Conservation (phyloP, 352 stramenopile genomes). For the Phytophthora chlamydospora region DNA sequence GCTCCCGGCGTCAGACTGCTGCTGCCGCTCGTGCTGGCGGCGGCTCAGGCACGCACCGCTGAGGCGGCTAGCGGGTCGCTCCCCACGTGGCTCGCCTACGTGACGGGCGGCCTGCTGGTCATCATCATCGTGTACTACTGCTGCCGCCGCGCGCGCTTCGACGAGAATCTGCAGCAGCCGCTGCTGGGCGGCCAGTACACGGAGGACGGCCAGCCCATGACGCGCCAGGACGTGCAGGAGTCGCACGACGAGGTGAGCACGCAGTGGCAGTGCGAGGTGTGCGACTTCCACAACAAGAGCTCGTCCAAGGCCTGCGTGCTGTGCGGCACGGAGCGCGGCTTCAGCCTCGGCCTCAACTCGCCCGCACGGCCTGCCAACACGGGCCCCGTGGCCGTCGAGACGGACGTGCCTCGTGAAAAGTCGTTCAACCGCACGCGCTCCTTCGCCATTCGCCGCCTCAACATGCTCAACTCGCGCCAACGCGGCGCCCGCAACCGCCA, state of each 20-base stretch:
- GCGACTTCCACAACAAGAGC: slow-evolving; percentile 90
- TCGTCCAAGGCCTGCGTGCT: slow-evolving; percentile 78
- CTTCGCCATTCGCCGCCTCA: slow-evolving; percentile 87
- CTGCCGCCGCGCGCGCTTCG: slow-evolving; percentile 83
- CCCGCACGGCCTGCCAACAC: slow-evolving; percentile 40
- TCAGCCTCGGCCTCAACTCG: slow-evolving; percentile 70
- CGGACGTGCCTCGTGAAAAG: slow-evolving; percentile 50
- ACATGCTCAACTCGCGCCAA: slow-evolving; percentile 87
- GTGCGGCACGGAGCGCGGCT: slow-evolving; percentile 83
- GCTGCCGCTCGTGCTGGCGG: slow-evolving; percentile 46
- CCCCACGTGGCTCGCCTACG: slow-evolving; percentile 84
- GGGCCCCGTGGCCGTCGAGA: slow-evolving; percentile 44
- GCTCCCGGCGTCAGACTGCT: slow-evolving; percentile 23
- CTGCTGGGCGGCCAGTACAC: slow-evolving; percentile 87
- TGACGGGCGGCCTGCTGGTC: slow-evolving; percentile 81
- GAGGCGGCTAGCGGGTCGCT: slow-evolving; percentile 53
- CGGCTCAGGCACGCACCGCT: slow-evolving; percentile 25
- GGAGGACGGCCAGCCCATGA: slow-evolving; percentile 87
- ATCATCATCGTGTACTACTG: slow-evolving; percentile 92
- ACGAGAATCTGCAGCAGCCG: slow-evolving; percentile 87
- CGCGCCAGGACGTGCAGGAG: slow-evolving; percentile 86
- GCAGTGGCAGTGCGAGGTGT: slow-evolving; percentile 90
- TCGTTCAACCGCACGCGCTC: slow-evolving; percentile 88
- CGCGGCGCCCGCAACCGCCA: slow-evolving; percentile 80
- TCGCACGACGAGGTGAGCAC: slow-evolving; percentile 79